Base-by-base conservation (phyloP, 495 filamentous ascomycete species). In the Tetracladium setigerum region DNA sequence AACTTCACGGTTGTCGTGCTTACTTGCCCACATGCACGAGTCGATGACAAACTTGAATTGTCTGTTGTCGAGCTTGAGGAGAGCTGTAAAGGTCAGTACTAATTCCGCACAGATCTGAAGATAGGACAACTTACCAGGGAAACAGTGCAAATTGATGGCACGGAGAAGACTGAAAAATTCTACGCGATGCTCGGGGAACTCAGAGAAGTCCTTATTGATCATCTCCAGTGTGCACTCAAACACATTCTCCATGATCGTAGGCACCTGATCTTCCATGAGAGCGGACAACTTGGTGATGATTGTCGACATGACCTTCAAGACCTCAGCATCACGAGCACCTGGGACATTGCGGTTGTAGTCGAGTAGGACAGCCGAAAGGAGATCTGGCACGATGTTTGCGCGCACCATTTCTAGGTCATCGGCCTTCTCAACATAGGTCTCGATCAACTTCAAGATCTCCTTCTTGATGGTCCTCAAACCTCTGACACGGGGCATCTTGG, bases 151-250 rank as follows among this genome's bases (percentile, higher is more conserved):
- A 59, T 99, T 99, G 68, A 99, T 95, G 11, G 90, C 87, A 57
- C 95, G 78, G 13, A 99, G 77, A 24, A 97, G 73, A 64, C 92
- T 94, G 77, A 97, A 99, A 64, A 99, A 99, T 64, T 95, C 90
- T 3, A 99, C 92, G 34, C 92, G 83, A 58, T 97, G 92, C 60
- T 99, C 92, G 0, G 92, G 92, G 64, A 94, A 99, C 62, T 99
- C 92, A 38, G 95, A 94, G 70, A 97, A 99, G 61, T 99, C 91
- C 67, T 97, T 99, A 77, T 97, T 99, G 71, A 99, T 97, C 92
- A 99, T 99, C 53, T 95, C 87, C 34, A 99, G 71, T 7, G 92
- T 99, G 69, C 92, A 97, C 65, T 95, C 91, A 62, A 99, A 99
- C 15, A 99, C 88, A 58, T 90, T 92, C 61, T 97, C 89, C 88